A percentile compares a stretch with the other conserved stretches of the same genome.
Evolutionary conservation across 305 asterid species (phyloP).

Genomic region (Coffea humblotiana): DNA sequence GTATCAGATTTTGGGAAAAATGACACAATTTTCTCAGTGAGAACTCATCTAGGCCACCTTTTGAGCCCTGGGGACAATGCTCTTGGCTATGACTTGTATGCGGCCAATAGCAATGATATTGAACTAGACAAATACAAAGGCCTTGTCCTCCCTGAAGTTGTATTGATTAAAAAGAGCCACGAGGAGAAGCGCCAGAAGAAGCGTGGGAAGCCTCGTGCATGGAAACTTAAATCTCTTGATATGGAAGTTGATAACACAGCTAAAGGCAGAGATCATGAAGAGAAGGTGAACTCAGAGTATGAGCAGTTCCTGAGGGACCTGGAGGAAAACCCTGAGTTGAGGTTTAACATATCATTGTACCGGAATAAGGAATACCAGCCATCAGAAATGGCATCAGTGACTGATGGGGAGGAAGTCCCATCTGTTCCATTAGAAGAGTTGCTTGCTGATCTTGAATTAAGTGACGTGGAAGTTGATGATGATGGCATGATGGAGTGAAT

Average conservation of each 20-base stretch:
- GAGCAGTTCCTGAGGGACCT: slow-evolving; percentile 67
- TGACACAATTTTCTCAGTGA: slow-evolving; percentile 30
- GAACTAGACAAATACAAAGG: slow-evolving; percentile 56
- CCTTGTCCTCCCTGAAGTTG: slow-evolving; percentile 45
- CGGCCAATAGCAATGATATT: slow-evolving; percentile 50
- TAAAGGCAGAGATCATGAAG: slow-evolving; percentile 52
- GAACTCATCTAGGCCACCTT: slow-evolving; percentile 67
- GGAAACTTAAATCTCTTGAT: slow-evolving; percentile 64
- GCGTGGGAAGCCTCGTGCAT: slow-evolving; percentile 57
- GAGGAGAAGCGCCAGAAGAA: slow-evolving; percentile 65
- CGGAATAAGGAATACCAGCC: slow-evolving; percentile 60
- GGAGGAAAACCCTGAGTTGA: slow-evolving; percentile 75
- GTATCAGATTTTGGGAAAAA: slow-evolving; percentile 36
- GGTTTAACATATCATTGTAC: slow-evolving; percentile 59
- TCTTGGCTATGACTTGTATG: slow-evolving; percentile 58
- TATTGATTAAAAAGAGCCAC: slow-evolving; percentile 63
- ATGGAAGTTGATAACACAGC: slow-evolving; percentile 59
- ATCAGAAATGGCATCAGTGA: slow-evolving; percentile 48
- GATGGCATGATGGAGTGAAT: slow-evolving; percentile 41
- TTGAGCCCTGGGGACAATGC: slow-evolving; percentile 65
- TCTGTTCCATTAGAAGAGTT: slow-evolving; percentile 58
- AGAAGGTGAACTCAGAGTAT: slow-evolving; percentile 50
- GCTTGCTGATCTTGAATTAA: slow-evolving; percentile 56
- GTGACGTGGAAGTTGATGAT: slow-evolving; percentile 35
- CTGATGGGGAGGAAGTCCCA: slow-evolving; percentile 63